Evolutionary conservation across 139 green algal species (phyloP).

Genomic region (Edaphochlamys debaryana): DNA sequence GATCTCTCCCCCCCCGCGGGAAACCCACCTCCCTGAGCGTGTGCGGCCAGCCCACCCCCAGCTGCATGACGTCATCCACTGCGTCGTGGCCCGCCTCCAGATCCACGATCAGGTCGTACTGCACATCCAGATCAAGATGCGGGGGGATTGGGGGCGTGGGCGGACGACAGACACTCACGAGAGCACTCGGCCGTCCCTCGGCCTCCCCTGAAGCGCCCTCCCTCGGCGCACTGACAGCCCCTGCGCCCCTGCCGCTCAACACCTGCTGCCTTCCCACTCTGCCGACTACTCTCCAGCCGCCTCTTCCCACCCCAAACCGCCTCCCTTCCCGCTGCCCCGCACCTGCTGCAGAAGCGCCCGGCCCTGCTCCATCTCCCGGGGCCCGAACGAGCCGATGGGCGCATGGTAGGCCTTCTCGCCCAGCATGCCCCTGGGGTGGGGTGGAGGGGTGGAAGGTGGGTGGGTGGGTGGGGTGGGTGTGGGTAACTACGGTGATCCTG

Average conservation of each 20-base stretch:
- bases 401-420: slow-evolving; percentile 33
- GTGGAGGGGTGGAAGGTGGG: not conserved
- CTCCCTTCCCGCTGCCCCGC: no score
- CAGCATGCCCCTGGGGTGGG: slow-evolving; percentile 22
- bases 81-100: slow-evolving; percentile 33
- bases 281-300: no score
- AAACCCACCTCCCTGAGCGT: slow-evolving; percentile 36
- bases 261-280: no score
- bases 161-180: not conserved
- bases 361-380: not conserved
- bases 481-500: no score
- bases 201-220: not conserved
- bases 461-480: not conserved
- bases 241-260: no score
- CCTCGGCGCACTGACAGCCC: no score
- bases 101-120: slow-evolving; percentile 38
- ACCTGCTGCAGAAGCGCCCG: slow-evolving; percentile 33
- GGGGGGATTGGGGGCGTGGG: no score
- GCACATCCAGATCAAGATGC: not conserved
- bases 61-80: slow-evolving; percentile 15
- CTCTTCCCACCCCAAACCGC: no score
- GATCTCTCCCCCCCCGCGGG: no score
- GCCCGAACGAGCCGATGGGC: slow-evolving; percentile 17
- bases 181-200: not conserved
- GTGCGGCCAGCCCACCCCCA: slow-evolving; percentile 36